Evolutionary conservation across 306 rosid genomes (phyloP).

Genomic region (Mimosa bimucronata): DNA sequence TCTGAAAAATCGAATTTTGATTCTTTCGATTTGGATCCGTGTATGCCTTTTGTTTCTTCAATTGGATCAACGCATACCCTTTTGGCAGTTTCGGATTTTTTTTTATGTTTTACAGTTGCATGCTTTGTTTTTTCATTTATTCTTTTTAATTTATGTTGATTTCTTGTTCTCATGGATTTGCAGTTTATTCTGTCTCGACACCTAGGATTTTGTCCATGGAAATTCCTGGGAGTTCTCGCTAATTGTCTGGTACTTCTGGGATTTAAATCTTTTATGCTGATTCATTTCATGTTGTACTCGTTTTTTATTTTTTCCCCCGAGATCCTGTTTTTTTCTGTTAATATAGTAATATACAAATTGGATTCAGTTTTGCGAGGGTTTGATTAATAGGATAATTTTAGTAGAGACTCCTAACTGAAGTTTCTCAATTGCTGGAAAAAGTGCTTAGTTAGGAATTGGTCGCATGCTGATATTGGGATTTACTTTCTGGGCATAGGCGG

Average conservation of each 20-base stretch:
- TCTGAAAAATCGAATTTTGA: not conserved
- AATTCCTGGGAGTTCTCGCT: conserved; percentile 16
- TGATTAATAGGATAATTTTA: conserved; percentile 21
- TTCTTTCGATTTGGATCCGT: conserved; percentile 34
- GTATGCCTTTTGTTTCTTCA: not conserved
- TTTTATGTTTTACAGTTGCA: conserved; percentile 21
- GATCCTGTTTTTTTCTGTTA: conserved; percentile 36
- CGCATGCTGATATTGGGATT: conserved; percentile 45
- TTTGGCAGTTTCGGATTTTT: conserved; percentile 15
- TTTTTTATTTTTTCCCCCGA: conserved; percentile 27
- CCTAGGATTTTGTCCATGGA: conserved; percentile 38
- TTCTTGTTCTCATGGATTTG: conserved; percentile 28
- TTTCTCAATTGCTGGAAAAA: conserved; percentile 39
- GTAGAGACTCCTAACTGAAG: conserved; percentile 13
- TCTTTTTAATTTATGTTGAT: not conserved
- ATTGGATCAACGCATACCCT: conserved; percentile 43
- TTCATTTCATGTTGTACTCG: conserved; percentile 25
- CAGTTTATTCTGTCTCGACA: conserved; percentile 50
- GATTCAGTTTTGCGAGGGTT: conserved; percentile 9
- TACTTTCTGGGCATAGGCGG: conserved; percentile 40
- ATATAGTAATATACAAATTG: conserved; percentile 29
- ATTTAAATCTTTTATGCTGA: conserved; percentile 25
- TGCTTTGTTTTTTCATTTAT: conserved; percentile 7
- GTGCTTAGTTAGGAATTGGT: conserved; percentile 41
- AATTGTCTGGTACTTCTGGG: conserved; percentile 31